Evolutionary conservation across 2,329 filamentous ascomycete species (phyloP).

Genomic region (Shiraia sp.): DNA sequence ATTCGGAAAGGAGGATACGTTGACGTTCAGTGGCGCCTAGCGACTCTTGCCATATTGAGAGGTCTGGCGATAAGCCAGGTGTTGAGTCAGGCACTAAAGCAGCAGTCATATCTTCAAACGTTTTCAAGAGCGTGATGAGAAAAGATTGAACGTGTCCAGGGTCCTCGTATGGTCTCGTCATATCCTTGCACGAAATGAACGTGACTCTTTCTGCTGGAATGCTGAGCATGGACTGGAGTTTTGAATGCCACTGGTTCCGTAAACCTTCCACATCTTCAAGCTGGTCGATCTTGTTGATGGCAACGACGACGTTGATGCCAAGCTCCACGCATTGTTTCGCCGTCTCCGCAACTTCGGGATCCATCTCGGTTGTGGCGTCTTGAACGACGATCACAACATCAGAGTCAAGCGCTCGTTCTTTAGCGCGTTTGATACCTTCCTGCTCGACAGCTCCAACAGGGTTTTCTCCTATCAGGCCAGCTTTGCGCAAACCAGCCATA

Average conservation of each 20-base stretch:
- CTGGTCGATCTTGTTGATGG: constrained; percentile 65
- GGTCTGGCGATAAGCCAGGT: constrained; percentile 54
- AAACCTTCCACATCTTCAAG: constrained; percentile 40
- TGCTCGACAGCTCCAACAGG: constrained; percentile 75
- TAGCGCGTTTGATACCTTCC: constrained; percentile 88
- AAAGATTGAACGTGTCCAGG: constrained; percentile 71
- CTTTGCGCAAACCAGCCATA: constrained; percentile 80
- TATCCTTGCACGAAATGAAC: constrained; percentile 72
- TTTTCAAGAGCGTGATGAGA: constrained; percentile 65
- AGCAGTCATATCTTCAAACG: constrained; percentile 72
- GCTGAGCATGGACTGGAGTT: constrained; percentile 24
- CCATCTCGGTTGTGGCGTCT: constrained; percentile 69
- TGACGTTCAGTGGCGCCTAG: constrained; percentile 91
- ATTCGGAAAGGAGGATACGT: constrained; percentile 75
- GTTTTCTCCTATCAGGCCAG: constrained; percentile 30
- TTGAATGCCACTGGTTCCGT: constrained; percentile 22
- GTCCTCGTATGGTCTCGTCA: constrained; percentile 56
- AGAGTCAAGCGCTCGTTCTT: constrained; percentile 76
- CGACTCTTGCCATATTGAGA: constrained; percentile 76
- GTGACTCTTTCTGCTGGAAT: constrained; percentile 53
- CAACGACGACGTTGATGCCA: constrained; percentile 60
- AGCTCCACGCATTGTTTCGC: constrained; percentile 54
- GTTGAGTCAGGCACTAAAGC: constrained; percentile 47
- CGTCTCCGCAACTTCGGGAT: constrained; percentile 62
- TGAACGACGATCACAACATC: constrained; percentile 80